Conservation (phyloP, 2,329 filamentous ascomycete species). For the Colletotrichum horii region DNA sequence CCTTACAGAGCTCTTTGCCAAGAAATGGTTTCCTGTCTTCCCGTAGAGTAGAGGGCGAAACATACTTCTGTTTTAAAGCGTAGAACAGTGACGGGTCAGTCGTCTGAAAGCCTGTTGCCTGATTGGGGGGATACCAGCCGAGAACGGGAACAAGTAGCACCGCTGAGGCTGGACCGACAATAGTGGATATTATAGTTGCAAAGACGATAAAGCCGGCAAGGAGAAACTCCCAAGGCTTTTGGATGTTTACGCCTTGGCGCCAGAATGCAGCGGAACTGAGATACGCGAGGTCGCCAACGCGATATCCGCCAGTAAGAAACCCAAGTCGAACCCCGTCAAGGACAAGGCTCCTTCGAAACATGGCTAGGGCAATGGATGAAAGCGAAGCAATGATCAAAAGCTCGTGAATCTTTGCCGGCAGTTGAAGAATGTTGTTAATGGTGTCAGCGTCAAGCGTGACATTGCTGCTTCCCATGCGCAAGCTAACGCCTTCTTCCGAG, state of each 20-base stretch:
- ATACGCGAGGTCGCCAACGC: constrained; percentile 4
- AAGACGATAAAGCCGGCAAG: neutral
- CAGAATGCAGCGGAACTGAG: neutral
- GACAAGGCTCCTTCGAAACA: neutral
- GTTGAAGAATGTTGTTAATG: constrained; percentile 1
- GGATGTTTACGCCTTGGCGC: neutral
- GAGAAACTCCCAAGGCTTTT: neutral
- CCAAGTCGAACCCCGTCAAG: neutral
- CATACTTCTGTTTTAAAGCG: neutral
- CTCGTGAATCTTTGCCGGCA: constrained; percentile 1
- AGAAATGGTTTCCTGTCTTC: neutral
- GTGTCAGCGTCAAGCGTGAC: neutral
- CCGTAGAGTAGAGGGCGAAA: neutral
- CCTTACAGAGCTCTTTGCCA: neutral
- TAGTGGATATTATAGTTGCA: neutral
- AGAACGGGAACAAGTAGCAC: constrained; percentile 1
- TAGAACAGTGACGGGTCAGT: neutral
- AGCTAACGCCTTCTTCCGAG: too few relatives aligned
- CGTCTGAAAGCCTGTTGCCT: neutral
- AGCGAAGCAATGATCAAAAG: neutral
- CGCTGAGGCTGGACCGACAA: constrained; percentile 9
- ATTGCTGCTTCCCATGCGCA: too few relatives aligned
- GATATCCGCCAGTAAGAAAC: constrained; percentile 9
- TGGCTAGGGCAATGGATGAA: neutral
- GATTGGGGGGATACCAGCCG: neutral